Evolutionary conservation across 306 rosid genomes (phyloP).

Genomic region (Castanospermum australe): DNA sequence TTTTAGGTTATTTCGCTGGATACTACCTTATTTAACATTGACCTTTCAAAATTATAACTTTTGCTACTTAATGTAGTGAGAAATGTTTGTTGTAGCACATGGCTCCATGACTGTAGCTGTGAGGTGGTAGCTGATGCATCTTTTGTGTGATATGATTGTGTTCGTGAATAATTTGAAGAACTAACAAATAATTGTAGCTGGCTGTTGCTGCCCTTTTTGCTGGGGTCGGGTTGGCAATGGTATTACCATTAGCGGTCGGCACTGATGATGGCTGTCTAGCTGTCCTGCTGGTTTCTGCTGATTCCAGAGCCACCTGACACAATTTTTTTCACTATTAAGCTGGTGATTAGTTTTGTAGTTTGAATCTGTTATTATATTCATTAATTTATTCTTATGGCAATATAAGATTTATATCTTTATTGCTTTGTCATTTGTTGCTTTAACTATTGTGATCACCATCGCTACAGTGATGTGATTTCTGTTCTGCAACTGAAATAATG

Average conservation of each 20-base stretch:
- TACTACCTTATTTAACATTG: constrained; percentile 19
- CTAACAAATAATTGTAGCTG: constrained; percentile 46
- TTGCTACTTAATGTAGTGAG: constrained; percentile 59
- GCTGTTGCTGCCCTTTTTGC: constrained; percentile 51
- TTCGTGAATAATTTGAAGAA: constrained; percentile 49
- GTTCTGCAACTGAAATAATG: not conserved
- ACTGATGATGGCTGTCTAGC: constrained; percentile 41
- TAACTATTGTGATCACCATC: not conserved
- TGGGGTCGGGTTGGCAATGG: constrained; percentile 49
- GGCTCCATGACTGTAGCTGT: constrained; percentile 53
- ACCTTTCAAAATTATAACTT: constrained; percentile 34
- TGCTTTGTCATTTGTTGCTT: not conserved
- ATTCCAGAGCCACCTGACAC: constrained; percentile 28
- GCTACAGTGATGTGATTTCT: not conserved
- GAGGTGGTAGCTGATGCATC: constrained; percentile 57
- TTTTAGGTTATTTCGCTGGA: constrained; percentile 28
- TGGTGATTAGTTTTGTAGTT: constrained; percentile 2
- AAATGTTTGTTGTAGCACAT: constrained; percentile 44
- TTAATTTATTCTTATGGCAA: not conserved
- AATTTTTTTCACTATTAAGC: constrained; percentile 1
- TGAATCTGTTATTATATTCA: not conserved
- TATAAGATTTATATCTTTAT: not conserved
- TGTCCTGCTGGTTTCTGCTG: constrained; percentile 43
- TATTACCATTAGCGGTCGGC: constrained; percentile 36
- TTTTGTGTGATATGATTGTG: constrained; percentile 41